Evolutionary conservation across 805 yeast species (phyloP), one percentile per base, ranked within the genome.

Genomic region (Blastobotrys robertii): DNA sequence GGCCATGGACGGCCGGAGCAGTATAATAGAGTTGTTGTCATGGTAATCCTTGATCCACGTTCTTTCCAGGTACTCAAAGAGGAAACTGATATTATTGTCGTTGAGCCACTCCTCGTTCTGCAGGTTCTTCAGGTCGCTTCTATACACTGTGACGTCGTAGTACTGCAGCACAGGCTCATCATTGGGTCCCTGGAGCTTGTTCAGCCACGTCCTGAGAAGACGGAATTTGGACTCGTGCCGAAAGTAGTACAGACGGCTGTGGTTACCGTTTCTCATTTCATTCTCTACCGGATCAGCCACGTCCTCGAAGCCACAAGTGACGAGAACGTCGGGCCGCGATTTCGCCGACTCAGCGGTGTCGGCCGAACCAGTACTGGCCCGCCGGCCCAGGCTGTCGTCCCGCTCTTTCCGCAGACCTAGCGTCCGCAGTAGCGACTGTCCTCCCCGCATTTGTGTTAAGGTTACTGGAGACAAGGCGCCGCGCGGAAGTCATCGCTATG

Each of bases 21-120:
- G 55, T 3, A 63, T 55, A 42, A 65, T 74, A 25, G 63, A 63
- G 37, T 56, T 50, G 4, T 55, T 51, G 6, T 59, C 44, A 7
- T 54, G 33, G 8, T 37, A 36, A 14, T 48, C 41, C 45, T 49
- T 12, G 45, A 45, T 39, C 51, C 56, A 38, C 11, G 59, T 49
- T 2, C 65, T 53, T 44, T 69, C 72, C n/a, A 76, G 55, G 46
- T 70, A 68, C 54, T 80, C 86, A 57, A 69, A 83, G 13, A 79
- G 60, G 43, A 81, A 74, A 0, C 81, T 65, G 32, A 83, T 70
- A 50, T 80, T 76, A 52, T 79, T 79, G 54, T 82, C 90, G 52
- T 78, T 79, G 28, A 83, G 62, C 90, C 92, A 83, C 54, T 80
- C 81, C 30, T 74, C 82, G 13, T 79, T 77, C 40, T 67, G 63